Evolutionary conservation across 106 monocot species (phyloP), one percentile per base, ranked within the genome.

Genomic region (Acorus gramineus): DNA sequence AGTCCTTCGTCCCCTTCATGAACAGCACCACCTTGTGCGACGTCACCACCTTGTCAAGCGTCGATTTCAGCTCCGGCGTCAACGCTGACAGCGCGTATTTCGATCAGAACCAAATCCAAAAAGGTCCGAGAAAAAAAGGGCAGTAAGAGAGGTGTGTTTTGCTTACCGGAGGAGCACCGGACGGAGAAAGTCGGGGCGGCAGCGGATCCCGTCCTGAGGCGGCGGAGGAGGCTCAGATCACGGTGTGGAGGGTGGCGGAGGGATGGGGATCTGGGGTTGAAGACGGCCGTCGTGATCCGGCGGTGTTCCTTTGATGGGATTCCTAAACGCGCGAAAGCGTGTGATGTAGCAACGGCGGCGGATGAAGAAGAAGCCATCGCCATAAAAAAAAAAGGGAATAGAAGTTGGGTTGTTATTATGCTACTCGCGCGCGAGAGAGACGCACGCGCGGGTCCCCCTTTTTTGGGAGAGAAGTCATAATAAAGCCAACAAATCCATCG

Each of bases 1-100:
- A 89, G 52, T 93, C 93, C 77, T 73, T 85, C 59, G 67, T 89
- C 10, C 93, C 93, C 75, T 93, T 93, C 86, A 93, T 89, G 77
- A 93, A 93, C 3, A 93, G 73, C 13, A 93, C 14, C 57, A 93
- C 89, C 71, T 93, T 93, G 67, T 81, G 61, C 2, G 93, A 83
- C 3, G 52, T 68, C 53, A 93, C 89, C 53, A 89, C 89, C 79
- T 76, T 84, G 59, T 93, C 89, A 56, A 93, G 52, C 44, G 89
- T 85, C 49, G 77, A 66, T 53, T 77, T 80, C 79, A 93, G 55
- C 81, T 80, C 86, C 55, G 89, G 83, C 11, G 63, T 81, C 72
- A 89, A 63, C 42, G 84, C 88, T 79, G 55, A 7, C 4, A 44
- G 11, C n/a, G 53, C 47, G 43, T 50, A 3, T 8, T 28, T 14